A percentile compares a stretch with the other conserved stretches of the same genome.
These are phyloP conservation scores for Epichloe coenophiala DNA, from an alignment of 2,329 filamentous ascomycete genomes.

Conservation along the genomic window DNA sequence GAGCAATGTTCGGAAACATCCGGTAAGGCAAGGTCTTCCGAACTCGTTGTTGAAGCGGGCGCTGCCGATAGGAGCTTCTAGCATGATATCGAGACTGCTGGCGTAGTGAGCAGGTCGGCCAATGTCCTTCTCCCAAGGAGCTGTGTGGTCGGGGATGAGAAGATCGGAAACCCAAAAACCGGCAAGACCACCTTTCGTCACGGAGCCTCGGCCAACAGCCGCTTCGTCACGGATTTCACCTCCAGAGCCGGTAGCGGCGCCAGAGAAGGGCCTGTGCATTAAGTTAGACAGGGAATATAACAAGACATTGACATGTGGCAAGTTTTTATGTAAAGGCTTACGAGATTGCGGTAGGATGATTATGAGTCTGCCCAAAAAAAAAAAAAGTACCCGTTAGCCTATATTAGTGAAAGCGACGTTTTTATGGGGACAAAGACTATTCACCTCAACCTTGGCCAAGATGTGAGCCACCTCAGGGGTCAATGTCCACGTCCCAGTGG, in stretches of 20 bases:
- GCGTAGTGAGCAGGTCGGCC: conserved; percentile 87
- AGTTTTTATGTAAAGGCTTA: conserved; percentile 4
- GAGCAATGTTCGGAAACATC: conserved; percentile 84
- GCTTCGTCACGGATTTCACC: conserved; percentile 95
- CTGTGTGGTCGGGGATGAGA: conserved; percentile 66
- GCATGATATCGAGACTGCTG: conserved; percentile 91
- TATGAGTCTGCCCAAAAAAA: conserved; percentile 51
- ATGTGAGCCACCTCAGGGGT: conserved; percentile 79
- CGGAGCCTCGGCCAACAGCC: conserved; percentile 82
- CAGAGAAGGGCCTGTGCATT: conserved; percentile 52
- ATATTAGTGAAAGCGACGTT: background rate
- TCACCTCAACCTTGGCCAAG: conserved; percentile 71
- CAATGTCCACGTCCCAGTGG: conserved; percentile 76
- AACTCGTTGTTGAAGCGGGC: conserved; percentile 98
- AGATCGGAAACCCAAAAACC: conserved; percentile 96
- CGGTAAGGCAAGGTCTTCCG: conserved; percentile 74
- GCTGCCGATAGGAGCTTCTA: conserved; percentile 89
- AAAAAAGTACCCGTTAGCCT: background rate
- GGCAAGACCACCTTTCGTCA: conserved; percentile 78
- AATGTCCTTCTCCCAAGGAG: conserved; percentile 85
- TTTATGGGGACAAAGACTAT: background rate
- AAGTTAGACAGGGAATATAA: background rate
- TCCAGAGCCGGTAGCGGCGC: conserved; percentile 87
- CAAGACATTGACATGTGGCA: background rate
- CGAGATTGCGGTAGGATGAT: conserved; percentile 92